Percentiles rank a stretch among this genome's conserved stretches.
Evolutionary conservation across 306 rosid species (phyloP).

Genomic region (Gastrolobium villosum): DNA sequence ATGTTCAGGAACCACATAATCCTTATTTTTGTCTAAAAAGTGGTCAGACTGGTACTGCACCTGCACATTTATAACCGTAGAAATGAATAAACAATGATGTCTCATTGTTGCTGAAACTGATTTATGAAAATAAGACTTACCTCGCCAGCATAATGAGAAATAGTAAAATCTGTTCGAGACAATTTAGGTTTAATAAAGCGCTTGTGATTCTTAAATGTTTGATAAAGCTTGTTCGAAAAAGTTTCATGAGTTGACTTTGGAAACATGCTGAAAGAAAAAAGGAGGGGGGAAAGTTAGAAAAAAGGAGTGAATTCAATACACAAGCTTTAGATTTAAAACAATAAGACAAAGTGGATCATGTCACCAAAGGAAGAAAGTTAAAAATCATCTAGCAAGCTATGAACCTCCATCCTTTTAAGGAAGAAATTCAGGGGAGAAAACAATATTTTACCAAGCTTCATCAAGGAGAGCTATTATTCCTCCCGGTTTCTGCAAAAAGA

Average conservation of each 20-base stretch:
- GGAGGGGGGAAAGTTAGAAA: constrained; percentile 39
- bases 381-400: constrained; percentile 39
- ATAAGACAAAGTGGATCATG: constrained; percentile 33
- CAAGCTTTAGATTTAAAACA: constrained; percentile 33
- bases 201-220: constrained; percentile 88
- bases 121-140: constrained; percentile 53
- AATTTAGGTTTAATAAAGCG: constrained; percentile 97
- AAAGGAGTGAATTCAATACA: constrained; percentile 39
- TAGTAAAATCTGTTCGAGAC: constrained; percentile 92
- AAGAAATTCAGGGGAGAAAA: constrained; percentile 35
- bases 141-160: constrained; percentile 99
- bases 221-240: constrained; percentile 98
- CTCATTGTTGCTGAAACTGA: constrained; percentile 40
- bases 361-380: constrained; percentile 42
- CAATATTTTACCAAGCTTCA: constrained; percentile 90
- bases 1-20: constrained; percentile 95
- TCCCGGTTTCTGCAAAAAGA: constrained; percentile 89
- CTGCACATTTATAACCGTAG: constrained; percentile 63
- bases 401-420: constrained; percentile 23
- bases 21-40: constrained; percentile 99
- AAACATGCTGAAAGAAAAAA: constrained; percentile 88
- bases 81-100: constrained; percentile 39
- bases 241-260: constrained; percentile 99
- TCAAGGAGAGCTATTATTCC: constrained; percentile 98
- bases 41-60: constrained; percentile 92